phyloP scores from a whole-genome alignment of 768 basidiomycete species.

The Amanita brunnescens region DNA sequence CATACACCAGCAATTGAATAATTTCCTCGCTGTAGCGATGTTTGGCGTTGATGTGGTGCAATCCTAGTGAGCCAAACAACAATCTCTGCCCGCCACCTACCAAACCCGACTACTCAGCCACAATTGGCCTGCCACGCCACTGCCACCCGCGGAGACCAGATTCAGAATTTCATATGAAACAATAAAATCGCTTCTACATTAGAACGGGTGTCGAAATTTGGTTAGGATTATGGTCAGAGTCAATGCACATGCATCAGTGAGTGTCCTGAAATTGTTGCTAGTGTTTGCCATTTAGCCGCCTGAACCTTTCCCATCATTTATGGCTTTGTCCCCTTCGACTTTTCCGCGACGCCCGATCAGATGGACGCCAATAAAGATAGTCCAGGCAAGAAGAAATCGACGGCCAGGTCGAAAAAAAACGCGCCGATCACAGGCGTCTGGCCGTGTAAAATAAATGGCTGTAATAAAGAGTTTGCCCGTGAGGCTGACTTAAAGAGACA shows the following conservation, averaged over 20 bases:
- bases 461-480: slow-evolving; percentile 74
- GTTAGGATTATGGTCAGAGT: slow-evolving; percentile 16
- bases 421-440: slow-evolving; percentile 44
- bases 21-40: neutral
- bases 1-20: neutral
- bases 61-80: slow-evolving; percentile 5
- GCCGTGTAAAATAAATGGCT: slow-evolving; percentile 78
- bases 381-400: slow-evolving; percentile 15
- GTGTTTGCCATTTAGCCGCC: slow-evolving; percentile 10
- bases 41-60: neutral
- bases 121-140: slow-evolving; percentile 6
- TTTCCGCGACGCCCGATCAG: slow-evolving; percentile 11
- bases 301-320: slow-evolving; percentile 6
- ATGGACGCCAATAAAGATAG: slow-evolving; percentile 21
- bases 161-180: slow-evolving; percentile 5
- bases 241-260: slow-evolving; percentile 19
- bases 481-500: slow-evolving; percentile 79
- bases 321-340: neutral
- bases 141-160: neutral
- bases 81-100: neutral
- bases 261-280: slow-evolving; percentile 7
- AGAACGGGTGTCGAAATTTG: neutral
- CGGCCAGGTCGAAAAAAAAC: slow-evolving; percentile 35
- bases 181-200: neutral
- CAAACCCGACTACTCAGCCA: slow-evolving; percentile 6